Percentiles rank a stretch among this genome's conserved stretches.
phyloP scores from a whole-genome alignment of 2,329 filamentous ascomycete species.

The Herpotrichia juniperi region DNA sequence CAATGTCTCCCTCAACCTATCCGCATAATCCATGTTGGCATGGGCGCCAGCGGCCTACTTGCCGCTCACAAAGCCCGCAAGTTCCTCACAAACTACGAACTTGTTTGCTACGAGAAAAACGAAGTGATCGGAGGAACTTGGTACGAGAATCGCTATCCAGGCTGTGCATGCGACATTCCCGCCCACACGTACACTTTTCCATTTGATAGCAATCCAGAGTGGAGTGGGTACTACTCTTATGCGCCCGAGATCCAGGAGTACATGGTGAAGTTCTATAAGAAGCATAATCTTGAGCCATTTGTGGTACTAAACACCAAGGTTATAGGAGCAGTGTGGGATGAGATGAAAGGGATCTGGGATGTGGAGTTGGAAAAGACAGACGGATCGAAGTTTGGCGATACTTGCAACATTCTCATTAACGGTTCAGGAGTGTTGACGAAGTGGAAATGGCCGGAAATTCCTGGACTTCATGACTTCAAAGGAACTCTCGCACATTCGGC shows the following conservation, averaged over 20 bases:
- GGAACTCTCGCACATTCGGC: slow-evolving; percentile 48
- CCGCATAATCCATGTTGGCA: slow-evolving; percentile 47
- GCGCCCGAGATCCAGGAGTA: slow-evolving; percentile 53
- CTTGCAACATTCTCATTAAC: slow-evolving; percentile 47
- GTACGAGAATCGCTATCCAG: slow-evolving; percentile 45
- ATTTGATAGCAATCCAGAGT: slow-evolving; percentile 50
- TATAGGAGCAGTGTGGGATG: slow-evolving; percentile 53
- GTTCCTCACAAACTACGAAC: slow-evolving; percentile 51
- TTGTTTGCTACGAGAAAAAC: slow-evolving; percentile 53
- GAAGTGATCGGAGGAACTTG: slow-evolving; percentile 49
- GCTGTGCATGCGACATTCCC: slow-evolving; percentile 51
- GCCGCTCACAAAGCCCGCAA: slow-evolving; percentile 51
- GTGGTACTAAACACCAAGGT: slow-evolving; percentile 56
- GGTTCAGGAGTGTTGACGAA: slow-evolving; percentile 47
- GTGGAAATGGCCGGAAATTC: slow-evolving; percentile 37
- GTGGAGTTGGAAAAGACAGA: slow-evolving; percentile 51
- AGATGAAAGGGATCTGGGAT: slow-evolving; percentile 53
- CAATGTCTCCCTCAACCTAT: slow-evolving; percentile 12
- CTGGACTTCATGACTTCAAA: slow-evolving; percentile 49
- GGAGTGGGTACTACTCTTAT: slow-evolving; percentile 51
- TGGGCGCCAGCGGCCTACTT: slow-evolving; percentile 50
- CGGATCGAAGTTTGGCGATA: slow-evolving; percentile 44
- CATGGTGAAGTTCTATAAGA: slow-evolving; percentile 53
- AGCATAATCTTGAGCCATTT: slow-evolving; percentile 54
- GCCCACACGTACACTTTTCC: slow-evolving; percentile 49